These are phyloP conservation scores for Tieghemiomyces parasiticus DNA, from an alignment of 192 early-diverging fungal species.

Conservation along the genomic window DNA sequence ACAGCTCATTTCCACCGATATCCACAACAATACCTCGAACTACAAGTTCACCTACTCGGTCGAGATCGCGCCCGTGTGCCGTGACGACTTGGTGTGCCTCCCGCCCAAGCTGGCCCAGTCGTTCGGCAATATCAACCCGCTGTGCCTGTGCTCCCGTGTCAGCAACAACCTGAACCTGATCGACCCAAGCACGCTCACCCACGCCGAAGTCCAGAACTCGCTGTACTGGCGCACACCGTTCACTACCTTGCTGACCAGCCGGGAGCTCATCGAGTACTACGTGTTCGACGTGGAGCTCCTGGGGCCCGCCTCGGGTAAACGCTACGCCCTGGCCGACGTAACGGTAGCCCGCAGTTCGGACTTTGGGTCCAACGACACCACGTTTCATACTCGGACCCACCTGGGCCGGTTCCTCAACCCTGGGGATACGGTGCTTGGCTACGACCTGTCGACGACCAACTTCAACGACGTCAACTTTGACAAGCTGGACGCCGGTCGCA, in stretches of 20 bases:
- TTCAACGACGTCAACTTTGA: conserved; percentile 86
- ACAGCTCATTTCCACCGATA: conserved; percentile 92
- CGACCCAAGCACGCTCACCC: conserved; percentile 73
- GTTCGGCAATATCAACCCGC: conserved; percentile 70
- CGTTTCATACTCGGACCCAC: conserved; percentile 78
- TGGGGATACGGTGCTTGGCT: conserved; percentile 86
- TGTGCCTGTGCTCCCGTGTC: conserved; percentile 72
- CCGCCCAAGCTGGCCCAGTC: conserved; percentile 70
- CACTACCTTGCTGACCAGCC: conserved; percentile 50
- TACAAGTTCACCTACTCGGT: conserved; percentile 96
- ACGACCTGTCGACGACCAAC: conserved; percentile 75
- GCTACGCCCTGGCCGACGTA: conserved; percentile 74
- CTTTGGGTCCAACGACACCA: conserved; percentile 72
- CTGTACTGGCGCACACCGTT: conserved; percentile 83
- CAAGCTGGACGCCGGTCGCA: conserved; percentile 34
- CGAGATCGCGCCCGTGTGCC: conserved; percentile 92
- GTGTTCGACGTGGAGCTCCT: conserved; percentile 85
- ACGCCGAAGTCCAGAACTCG: conserved; percentile 52
- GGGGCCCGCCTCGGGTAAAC: conserved; percentile 55
- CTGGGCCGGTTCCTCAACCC: conserved; percentile 79
- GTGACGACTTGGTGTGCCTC: conserved; percentile 86
- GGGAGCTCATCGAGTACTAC: conserved; percentile 84
- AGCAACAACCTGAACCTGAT: conserved; percentile 74
- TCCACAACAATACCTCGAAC: conserved; percentile 77
- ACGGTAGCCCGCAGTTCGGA: conserved; percentile 67